Conservation (phyloP, 257 asterid species). For the Mitragyna speciosa region DNA sequence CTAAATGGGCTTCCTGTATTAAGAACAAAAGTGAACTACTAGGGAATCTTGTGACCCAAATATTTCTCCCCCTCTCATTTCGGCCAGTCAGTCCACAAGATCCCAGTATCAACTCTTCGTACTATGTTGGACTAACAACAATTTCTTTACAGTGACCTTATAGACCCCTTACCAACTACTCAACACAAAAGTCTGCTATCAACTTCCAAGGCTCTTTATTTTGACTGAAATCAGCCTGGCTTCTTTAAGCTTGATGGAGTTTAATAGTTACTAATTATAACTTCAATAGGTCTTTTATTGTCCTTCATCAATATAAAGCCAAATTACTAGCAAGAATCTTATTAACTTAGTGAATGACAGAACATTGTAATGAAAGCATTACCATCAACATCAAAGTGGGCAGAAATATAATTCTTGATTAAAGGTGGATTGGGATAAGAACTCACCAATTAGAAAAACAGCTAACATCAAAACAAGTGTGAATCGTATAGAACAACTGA, state of each 20-base stretch:
- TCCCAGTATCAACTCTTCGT: background rate
- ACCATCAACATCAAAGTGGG: too few relatives aligned
- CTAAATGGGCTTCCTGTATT: background rate
- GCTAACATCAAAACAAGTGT: constrained; percentile 61
- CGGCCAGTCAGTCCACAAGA: background rate
- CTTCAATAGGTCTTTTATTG: background rate
- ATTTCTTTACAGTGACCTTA: background rate
- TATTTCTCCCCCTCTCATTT: background rate
- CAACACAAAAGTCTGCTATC: background rate
- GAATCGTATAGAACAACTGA: constrained; percentile 52
- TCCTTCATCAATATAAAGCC: background rate
- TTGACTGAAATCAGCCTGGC: background rate
- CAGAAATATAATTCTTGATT: background rate
- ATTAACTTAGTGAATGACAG: background rate
- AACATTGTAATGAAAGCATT: background rate
- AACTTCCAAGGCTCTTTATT: background rate
- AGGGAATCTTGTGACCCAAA: background rate
- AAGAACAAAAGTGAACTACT: background rate
- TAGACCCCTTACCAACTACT: background rate
- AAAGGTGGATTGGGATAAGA: constrained; percentile 14
- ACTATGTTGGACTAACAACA: background rate
- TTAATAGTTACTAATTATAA: background rate
- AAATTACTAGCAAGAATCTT: background rate
- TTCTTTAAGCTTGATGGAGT: background rate
- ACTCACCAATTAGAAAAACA: constrained; percentile 71